Evolutionary conservation across 495 filamentous ascomycete genomes (phyloP), one percentile per base, ranked within the genome.

Genomic region (Penicillium taxi): DNA sequence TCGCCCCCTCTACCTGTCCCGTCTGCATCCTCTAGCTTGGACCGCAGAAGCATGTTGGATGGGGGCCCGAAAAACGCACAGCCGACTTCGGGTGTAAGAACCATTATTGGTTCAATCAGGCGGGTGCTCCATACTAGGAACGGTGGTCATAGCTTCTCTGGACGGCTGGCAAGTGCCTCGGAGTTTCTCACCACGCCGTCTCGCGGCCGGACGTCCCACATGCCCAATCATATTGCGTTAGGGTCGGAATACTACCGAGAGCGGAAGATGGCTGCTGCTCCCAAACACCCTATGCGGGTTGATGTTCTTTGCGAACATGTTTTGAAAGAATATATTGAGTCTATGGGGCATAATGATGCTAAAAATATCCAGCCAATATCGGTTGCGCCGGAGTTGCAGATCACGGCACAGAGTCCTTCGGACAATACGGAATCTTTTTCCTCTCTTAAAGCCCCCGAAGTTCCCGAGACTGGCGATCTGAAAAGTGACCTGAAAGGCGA

Each of bases 91-190:
- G 78, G 86, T 1, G 81, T 96, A 68, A 86, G 80, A 57, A 91
- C 78, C 45, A 67, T 96, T 2, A 70, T 98, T 29, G 89, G 89
- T 1, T 87, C 82, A 42, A 85, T 96, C 22, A 81, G 85, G 27
- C 83, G 90, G 23, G 90, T 80, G n/a, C 57, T 96, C 32, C 85
- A 88, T 47, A 85, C 74, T 26, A 82, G 77, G 54, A 59, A 73
- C 45, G 48, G 59, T 46, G 50, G 51, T 3, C 63, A 68, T 53
- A 41, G 70, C 54, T 24, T 56, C 53, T 52, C 61, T 25, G 60
- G 64, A 15, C 62, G 58, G 17, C 61, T 66, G 37, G 63, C 64
- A 19, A 44, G 69, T 66, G 37, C 44, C 22, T 35, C 43, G 11
- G 35, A 54, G 16, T 25, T 48, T 32, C 19, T 52, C 41, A 36